Evolutionary conservation across 805 yeast species (phyloP).

Genomic region (Starmera amethionina): DNA sequence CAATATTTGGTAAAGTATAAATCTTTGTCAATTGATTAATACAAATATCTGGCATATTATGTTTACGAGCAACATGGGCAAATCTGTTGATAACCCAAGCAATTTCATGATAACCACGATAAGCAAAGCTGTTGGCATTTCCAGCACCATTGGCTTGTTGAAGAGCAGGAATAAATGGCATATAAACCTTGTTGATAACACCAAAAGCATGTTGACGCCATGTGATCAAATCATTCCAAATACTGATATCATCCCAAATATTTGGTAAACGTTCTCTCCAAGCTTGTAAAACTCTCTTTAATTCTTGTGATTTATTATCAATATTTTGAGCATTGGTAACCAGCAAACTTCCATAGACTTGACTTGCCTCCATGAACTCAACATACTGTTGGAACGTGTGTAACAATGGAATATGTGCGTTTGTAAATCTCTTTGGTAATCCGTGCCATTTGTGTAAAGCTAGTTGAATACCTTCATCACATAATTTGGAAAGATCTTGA

Average conservation of each 20-base stretch:
- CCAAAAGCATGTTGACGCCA: slow-evolving; percentile 99
- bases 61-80: slow-evolving; percentile 97
- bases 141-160: slow-evolving; percentile 62
- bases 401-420: slow-evolving; percentile 80
- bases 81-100: slow-evolving; percentile 98
- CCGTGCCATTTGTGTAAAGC: slow-evolving; percentile 91
- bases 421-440: slow-evolving; percentile 60
- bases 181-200: slow-evolving; percentile 86
- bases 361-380: slow-evolving; percentile 95
- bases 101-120: slow-evolving; percentile 95
- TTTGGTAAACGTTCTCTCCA: slow-evolving; percentile 98
- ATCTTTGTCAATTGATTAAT: slow-evolving; percentile 86
- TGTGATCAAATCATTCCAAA: slow-evolving; percentile 95
- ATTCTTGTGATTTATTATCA: slow-evolving; percentile 87
- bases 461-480: slow-evolving; percentile 94
- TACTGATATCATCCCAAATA: slow-evolving; percentile 92
- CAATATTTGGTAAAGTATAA: slow-evolving; percentile 93
- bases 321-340: slow-evolving; percentile 88
- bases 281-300: slow-evolving; percentile 88
- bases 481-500: slow-evolving; percentile 72
- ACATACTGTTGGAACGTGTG: slow-evolving; percentile 97
- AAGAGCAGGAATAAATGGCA: slow-evolving; percentile 81
- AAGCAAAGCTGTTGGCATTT: slow-evolving; percentile 84
- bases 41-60: slow-evolving; percentile 95
- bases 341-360: slow-evolving; percentile 78